phyloP scores from a whole-genome alignment of 1,284 basidiomycete species.

The Trametes hirsuta region DNA sequence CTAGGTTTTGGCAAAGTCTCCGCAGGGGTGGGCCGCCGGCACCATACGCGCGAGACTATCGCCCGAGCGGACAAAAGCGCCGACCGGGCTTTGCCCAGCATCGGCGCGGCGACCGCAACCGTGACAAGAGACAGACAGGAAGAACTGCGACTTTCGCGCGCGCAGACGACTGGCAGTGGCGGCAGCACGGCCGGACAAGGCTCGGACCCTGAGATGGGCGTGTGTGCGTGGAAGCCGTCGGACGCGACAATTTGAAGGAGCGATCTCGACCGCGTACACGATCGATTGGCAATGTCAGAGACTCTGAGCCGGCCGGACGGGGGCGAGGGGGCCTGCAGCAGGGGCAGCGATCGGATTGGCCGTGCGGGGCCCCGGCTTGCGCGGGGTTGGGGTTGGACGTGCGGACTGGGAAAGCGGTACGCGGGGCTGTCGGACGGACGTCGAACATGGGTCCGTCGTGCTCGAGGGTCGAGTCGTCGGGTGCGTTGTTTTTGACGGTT shows the following conservation, averaged over 20 bases:
- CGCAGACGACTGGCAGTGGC: background rate
- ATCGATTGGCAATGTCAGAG: background rate
- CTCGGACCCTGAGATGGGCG: background rate
- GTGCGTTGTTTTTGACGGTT: constrained; percentile 3
- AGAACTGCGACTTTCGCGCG: too few species aligned
- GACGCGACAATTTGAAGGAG: constrained; percentile 16
- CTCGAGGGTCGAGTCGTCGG: background rate
- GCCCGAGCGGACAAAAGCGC: background rate
- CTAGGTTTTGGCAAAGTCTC: constrained; percentile 1
- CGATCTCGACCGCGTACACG: constrained; percentile 14
- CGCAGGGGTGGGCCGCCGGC: background rate
- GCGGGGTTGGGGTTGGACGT: too few species aligned
- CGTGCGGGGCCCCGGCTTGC: background rate
- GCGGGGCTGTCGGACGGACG: too few species aligned
- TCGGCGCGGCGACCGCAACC: background rate
- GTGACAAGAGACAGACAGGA: background rate
- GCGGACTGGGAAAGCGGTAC: too few species aligned
- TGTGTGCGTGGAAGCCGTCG: background rate
- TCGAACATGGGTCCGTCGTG: background rate
- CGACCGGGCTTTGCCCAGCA: too few species aligned
- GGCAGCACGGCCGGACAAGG: background rate
- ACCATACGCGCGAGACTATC: background rate
- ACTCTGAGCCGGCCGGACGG: background rate
- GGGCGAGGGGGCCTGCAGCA: background rate
- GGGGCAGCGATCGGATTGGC: background rate